Conservation (phyloP, 768 basidiomycete genomes). For the Mycena crocata region DNA sequence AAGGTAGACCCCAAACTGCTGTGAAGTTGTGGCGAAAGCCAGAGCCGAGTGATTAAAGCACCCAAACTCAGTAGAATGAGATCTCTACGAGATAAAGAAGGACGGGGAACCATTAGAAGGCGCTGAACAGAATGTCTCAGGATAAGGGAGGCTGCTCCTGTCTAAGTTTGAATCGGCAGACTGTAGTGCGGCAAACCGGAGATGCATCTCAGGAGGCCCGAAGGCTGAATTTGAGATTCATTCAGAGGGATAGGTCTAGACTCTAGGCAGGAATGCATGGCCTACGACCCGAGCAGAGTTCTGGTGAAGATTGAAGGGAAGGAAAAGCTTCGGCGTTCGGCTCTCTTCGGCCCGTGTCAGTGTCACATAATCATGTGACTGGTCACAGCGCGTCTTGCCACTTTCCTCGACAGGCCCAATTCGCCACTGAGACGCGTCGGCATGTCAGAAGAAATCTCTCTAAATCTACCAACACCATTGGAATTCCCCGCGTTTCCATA, state of each 20-base stretch:
- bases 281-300: too few species aligned
- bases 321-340: too few species aligned
- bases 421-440: neutral
- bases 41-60: constrained; percentile 65
- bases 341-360: too few species aligned
- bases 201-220: too few species aligned
- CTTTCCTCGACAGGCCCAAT: neutral
- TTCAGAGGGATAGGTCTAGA: too few species aligned
- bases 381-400: constrained; percentile 6
- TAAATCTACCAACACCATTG: constrained; percentile 71
- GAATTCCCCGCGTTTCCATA: constrained; percentile 88
- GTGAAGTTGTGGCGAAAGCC: constrained; percentile 40
- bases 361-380: neutral
- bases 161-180: too few species aligned
- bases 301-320: too few species aligned
- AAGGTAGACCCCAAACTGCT: neutral
- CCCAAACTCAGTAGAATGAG: constrained; percentile 68
- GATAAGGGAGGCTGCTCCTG: too few species aligned
- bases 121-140: too few species aligned
- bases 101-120: constrained; percentile 55
- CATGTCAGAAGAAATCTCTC: constrained; percentile 27
- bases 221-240: too few species aligned
- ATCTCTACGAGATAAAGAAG: constrained; percentile 63
- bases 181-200: too few species aligned
- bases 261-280: too few species aligned